Percentiles rank a stretch among this genome's conserved stretches.
phyloP scores from a whole-genome alignment of 495 filamentous ascomycete genomes.

The Lindgomyces ingoldianus region DNA sequence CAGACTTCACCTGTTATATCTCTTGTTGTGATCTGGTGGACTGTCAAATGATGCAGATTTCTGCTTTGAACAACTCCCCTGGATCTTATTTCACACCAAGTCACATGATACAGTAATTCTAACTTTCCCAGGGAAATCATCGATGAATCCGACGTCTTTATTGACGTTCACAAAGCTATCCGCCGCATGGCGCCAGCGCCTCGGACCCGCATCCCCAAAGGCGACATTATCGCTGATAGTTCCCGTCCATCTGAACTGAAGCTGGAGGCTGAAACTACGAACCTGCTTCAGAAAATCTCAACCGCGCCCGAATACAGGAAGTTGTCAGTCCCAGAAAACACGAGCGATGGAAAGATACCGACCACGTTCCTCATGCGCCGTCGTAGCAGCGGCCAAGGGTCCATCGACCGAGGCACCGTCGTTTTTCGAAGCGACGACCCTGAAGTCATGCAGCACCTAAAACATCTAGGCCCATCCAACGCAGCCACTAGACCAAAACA shows the following conservation, averaged over 20 bases:
- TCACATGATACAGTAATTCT: neutral
- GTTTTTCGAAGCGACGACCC: constrained; percentile 45
- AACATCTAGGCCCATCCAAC: constrained; percentile 90
- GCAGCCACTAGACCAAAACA: constrained; percentile 77
- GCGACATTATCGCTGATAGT: constrained; percentile 49
- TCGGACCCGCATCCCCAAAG: constrained; percentile 60
- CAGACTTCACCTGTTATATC: constrained; percentile 47
- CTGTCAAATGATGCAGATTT: too few species aligned
- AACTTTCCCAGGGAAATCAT: constrained; percentile 54
- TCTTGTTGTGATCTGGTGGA: too few species aligned
- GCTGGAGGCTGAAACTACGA: constrained; percentile 1
- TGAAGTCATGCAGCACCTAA: constrained; percentile 80
- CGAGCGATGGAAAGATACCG: constrained; percentile 25
- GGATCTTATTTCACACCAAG: too few species aligned
- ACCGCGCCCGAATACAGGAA: constrained; percentile 7
- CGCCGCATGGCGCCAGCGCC: constrained; percentile 72
- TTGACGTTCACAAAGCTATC: constrained; percentile 96
- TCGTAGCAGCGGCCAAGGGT: constrained; percentile 41
- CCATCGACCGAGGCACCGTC: constrained; percentile 16
- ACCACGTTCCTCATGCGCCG: constrained; percentile 55
- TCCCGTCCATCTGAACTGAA: constrained; percentile 11
- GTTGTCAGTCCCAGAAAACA: constrained; percentile 10
- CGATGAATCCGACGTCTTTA: constrained; percentile 91
- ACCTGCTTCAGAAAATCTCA: neutral
- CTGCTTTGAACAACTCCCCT: too few species aligned